Percentiles rank a stretch among this genome's conserved stretches.
Evolutionary conservation across 2,329 filamentous ascomycete species (phyloP).

Genomic region (Fusarium sp.): DNA sequence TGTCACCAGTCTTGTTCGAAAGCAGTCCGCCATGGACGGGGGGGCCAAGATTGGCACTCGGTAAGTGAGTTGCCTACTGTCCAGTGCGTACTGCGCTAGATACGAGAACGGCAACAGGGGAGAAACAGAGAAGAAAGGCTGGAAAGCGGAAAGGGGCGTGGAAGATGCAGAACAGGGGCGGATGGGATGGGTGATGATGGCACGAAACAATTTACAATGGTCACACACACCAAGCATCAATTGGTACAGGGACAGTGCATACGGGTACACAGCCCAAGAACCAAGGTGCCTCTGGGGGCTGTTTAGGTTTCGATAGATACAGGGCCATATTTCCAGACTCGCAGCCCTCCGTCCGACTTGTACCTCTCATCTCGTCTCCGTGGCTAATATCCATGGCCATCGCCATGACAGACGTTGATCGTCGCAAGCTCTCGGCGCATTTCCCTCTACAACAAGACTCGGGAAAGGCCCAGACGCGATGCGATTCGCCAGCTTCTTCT

Average conservation of each 20-base stretch:
- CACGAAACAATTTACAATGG: slow-evolving; percentile 24
- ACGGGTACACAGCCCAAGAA: slow-evolving; percentile 7
- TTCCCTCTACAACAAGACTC: slow-evolving; percentile 22
- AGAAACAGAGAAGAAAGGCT: not conserved
- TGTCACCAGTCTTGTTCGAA: slow-evolving; percentile 5
- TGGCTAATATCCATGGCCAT: not conserved
- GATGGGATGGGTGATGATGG: slow-evolving; percentile 4
- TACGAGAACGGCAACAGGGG: not conserved
- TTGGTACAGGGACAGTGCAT: not conserved
- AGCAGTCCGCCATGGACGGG: slow-evolving; percentile 2
- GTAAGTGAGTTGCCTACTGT: not conserved
- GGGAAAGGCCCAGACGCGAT: slow-evolving; percentile 3
- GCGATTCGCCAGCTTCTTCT: slow-evolving; percentile 28
- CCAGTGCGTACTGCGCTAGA: not conserved
- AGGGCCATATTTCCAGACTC: not conserved
- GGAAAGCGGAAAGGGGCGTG: slow-evolving; percentile 6
- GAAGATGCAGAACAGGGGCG: not conserved
- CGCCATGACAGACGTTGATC: slow-evolving; percentile 2
- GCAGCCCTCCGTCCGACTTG: not conserved
- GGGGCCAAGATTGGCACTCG: not conserved
- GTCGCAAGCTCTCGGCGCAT: slow-evolving; percentile 22
- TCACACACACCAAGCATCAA: not conserved
- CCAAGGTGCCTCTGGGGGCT: slow-evolving; percentile 9
- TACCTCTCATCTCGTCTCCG: not conserved
- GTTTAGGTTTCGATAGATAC: slow-evolving; percentile 7